These are phyloP conservation scores for Ehretia macrophylla DNA, from an alignment of 257 asterid species.

Conservation along the genomic window DNA sequence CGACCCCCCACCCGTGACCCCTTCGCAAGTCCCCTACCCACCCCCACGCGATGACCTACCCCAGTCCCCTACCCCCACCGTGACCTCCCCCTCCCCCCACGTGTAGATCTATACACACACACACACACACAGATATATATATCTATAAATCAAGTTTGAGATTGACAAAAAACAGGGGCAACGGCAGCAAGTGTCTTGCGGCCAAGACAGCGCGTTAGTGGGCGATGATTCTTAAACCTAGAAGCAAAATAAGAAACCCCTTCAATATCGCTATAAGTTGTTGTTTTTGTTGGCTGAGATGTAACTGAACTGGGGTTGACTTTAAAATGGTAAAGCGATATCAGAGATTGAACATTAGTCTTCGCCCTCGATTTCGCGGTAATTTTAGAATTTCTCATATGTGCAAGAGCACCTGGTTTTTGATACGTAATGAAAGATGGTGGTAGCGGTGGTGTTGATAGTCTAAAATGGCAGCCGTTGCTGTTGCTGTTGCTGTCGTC, in stretches of 20 bases:
- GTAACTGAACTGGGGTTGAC: slow-evolving; percentile 8
- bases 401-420: slow-evolving; percentile 84
- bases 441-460: slow-evolving; percentile 17
- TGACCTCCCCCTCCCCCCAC: too few species aligned
- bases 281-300: slow-evolving; percentile 17
- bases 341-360: slow-evolving; percentile 30
- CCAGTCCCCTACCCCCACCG: too few species aligned
- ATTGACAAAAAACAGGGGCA: slow-evolving; percentile 24
- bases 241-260: slow-evolving; percentile 47
- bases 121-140: too few species aligned
- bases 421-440: slow-evolving; percentile 41
- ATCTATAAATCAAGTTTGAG: too few species aligned
- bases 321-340: slow-evolving; percentile 36
- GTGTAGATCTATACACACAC: too few species aligned
- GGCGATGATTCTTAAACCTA: slow-evolving; percentile 32
- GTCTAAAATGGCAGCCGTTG: neutral
- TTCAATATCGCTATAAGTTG: slow-evolving; percentile 23
- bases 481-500: neutral
- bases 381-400: slow-evolving; percentile 62
- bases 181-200: slow-evolving; percentile 43
- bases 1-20: too few species aligned
- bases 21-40: too few species aligned
- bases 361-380: slow-evolving; percentile 54
- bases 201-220: slow-evolving; percentile 31
- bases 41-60: too few species aligned